Evolutionary conservation across 2,329 filamentous ascomycete genomes (phyloP).

Genomic region (Pseudocercospora eumusae): DNA sequence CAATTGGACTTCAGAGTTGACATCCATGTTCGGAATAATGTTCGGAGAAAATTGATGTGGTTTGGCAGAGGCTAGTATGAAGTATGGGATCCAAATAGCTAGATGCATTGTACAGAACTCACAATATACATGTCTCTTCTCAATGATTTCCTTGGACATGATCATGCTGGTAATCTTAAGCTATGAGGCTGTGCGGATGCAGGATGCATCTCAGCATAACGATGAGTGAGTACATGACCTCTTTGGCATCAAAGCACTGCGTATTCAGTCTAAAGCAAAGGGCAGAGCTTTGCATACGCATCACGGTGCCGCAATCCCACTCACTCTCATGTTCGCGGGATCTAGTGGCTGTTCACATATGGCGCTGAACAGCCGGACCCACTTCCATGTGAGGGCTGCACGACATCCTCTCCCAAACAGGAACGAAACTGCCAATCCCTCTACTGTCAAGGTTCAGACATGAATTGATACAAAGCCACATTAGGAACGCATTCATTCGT

Average conservation of each 20-base stretch:
- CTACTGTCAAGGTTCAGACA: not conserved
- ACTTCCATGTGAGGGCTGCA: not conserved
- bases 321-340: not conserved
- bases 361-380: not conserved
- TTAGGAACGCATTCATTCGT: not conserved
- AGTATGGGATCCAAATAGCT: too few species aligned
- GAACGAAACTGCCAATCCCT: not conserved
- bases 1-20: too few species aligned
- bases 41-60: too few species aligned
- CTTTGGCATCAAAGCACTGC: not conserved
- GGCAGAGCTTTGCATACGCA: not conserved
- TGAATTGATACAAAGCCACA: not conserved
- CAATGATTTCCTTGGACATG: too few species aligned
- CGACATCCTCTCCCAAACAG: not conserved
- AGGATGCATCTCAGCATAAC: too few species aligned
- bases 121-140: too few species aligned
- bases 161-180: too few species aligned
- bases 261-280: not conserved
- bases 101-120: too few species aligned
- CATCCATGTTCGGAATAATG: too few species aligned
- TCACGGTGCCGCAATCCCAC: not conserved
- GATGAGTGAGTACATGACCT: not conserved
- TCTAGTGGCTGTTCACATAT: constrained; percentile 9
- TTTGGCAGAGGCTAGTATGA: too few species aligned
- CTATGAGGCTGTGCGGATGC: too few species aligned